These are phyloP conservation scores for Excoecaria cochinchinensis DNA, from an alignment of 345 rosid species.

Conservation along the genomic window DNA sequence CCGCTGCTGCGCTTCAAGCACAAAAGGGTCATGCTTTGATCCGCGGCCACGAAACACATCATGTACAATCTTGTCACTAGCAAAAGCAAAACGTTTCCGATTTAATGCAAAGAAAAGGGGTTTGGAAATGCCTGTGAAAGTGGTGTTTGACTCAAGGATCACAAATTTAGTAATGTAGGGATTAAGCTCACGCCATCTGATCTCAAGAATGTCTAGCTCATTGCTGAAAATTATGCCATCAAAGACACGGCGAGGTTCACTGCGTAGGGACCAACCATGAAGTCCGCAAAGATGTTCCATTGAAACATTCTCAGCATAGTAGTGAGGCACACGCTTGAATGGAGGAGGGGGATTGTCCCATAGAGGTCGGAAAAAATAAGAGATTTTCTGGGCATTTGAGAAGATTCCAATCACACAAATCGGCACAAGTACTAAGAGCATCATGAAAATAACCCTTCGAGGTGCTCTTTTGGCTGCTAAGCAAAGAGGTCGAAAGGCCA, in stretches of 20 bases:
- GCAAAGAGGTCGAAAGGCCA: conserved; percentile 47
- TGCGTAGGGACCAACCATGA: conserved; percentile 77
- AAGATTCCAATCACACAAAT: conserved; percentile 51
- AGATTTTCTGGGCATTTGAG: conserved; percentile 43
- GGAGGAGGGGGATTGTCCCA: conserved; percentile 87
- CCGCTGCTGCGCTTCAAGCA: conserved; percentile 62
- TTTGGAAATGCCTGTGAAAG: conserved; percentile 86
- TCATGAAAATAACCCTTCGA: conserved; percentile 31
- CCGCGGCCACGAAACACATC: conserved; percentile 58
- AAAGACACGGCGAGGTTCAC: conserved; percentile 59
- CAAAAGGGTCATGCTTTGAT: conserved; percentile 55
- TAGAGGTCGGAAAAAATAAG: conserved; percentile 78
- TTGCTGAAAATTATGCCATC: conserved; percentile 86
- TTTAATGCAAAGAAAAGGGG: conserved; percentile 62
- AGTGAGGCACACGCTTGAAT: conserved; percentile 70
- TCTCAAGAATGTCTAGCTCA: conserved; percentile 80
- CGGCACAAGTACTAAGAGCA: conserved; percentile 48
- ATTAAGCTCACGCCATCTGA: conserved; percentile 73
- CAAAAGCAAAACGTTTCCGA: conserved; percentile 56
- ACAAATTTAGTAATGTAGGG: conserved; percentile 71
- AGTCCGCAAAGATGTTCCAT: conserved; percentile 74
- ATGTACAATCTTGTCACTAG: conserved; percentile 57
- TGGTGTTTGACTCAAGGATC: conserved; percentile 77
- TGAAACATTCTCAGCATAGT: conserved; percentile 89
- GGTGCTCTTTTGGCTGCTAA: conserved; percentile 34